These are phyloP conservation scores for Mucor indicus DNA, from an alignment of 371 early-diverging fungal genomes.

Conservation along the genomic window DNA sequence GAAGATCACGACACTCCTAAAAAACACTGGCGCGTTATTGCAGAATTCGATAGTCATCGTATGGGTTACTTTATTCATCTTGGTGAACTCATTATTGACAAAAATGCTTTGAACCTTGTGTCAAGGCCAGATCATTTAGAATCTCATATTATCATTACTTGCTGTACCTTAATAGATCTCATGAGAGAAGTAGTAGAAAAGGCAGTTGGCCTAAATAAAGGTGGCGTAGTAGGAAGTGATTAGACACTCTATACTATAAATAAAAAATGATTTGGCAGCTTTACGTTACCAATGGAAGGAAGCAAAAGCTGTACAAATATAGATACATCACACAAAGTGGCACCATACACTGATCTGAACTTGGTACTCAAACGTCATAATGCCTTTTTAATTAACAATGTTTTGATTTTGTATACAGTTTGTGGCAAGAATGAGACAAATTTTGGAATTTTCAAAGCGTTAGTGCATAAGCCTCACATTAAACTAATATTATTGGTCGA, in stretches of 20 bases:
- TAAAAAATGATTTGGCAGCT: too few species aligned
- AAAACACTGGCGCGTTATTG: conserved; percentile 27
- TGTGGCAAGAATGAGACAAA: too few species aligned
- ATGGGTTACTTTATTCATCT: conserved; percentile 46
- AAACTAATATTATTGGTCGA: too few species aligned
- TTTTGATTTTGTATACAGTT: too few species aligned
- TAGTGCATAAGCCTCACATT: too few species aligned
- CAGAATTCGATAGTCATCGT: conserved; percentile 46
- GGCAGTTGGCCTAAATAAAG: conserved; percentile 41
- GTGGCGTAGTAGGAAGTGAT: conserved; percentile 43
- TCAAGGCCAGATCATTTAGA: conserved; percentile 29
- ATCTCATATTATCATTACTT: conserved; percentile 38
- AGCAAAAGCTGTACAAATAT: too few species aligned
- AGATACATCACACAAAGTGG: too few species aligned
- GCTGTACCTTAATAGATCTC: conserved; percentile 47
- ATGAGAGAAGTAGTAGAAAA: conserved; percentile 53
- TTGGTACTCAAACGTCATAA: too few species aligned
- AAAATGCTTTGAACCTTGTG: conserved; percentile 20
- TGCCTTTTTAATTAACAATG: too few species aligned
- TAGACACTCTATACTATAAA: conserved; percentile 3
- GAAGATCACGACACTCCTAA: conserved; percentile 2
- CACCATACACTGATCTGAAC: too few species aligned
- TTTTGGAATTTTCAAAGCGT: too few species aligned
- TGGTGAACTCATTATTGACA: conserved; percentile 36
- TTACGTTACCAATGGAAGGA: too few species aligned